These are phyloP conservation scores for Coccomyxa sp. DNA, from an alignment of 139 green algal genomes.

Conservation along the genomic window DNA sequence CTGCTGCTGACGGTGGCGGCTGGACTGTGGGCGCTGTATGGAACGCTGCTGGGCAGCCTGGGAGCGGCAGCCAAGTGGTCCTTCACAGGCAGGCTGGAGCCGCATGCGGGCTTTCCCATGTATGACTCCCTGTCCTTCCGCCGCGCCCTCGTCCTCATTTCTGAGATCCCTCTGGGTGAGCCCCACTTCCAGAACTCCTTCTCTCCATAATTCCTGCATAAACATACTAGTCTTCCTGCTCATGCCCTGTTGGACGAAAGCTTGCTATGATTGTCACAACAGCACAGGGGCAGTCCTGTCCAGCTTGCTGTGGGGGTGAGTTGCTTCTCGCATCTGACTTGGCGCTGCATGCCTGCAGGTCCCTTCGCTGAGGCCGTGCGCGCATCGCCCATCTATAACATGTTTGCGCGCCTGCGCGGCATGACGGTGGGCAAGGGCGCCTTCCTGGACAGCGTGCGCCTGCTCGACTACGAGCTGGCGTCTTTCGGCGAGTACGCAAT, in stretches of 20 bases:
- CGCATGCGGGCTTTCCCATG: neutral
- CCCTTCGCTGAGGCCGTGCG: constrained; percentile 1
- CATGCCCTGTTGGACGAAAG: neutral
- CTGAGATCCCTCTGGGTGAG: neutral
- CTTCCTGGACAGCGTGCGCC: neutral
- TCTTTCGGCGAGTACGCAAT: neutral
- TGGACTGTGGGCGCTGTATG: neutral
- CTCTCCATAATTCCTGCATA: neutral
- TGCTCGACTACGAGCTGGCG: neutral
- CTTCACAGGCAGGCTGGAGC: neutral
- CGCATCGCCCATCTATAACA: neutral
- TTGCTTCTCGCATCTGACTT: no score
- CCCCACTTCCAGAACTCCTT: neutral
- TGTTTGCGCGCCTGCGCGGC: neutral
- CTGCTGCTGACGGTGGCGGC: neutral
- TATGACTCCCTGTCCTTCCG: neutral
- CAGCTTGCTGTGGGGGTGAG: neutral
- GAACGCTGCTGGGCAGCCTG: neutral
- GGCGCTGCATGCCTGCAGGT: neutral
- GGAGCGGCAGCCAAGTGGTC: neutral
- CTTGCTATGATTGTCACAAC: neutral
- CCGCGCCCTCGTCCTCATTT: neutral
- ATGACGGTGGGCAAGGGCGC: neutral
- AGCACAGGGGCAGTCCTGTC: neutral
- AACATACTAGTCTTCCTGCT: neutral